Base-by-base conservation (phyloP, 116 monocot genomes). In the Zostera marina region DNA sequence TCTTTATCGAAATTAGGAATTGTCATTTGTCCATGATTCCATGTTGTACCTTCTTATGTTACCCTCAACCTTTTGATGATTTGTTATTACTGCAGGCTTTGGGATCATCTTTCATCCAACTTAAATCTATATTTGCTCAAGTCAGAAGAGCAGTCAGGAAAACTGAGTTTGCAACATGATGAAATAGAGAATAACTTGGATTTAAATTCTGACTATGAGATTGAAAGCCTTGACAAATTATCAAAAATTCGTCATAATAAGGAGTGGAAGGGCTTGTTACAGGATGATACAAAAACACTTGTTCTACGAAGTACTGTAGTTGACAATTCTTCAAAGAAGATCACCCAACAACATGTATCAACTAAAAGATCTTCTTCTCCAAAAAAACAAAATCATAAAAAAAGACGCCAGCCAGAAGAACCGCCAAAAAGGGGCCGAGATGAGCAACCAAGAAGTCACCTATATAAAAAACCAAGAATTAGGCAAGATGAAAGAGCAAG, bases 91-190 rank as follows among this genome's bases (percentile, higher is more conserved):
- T 81, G 46, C 81, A 93, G 93, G 88, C 58, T 93, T 24, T 93
- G 93, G 93, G 83, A 88, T 64, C 79, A 93, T 73, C 71, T 93
- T 52, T 83, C 84, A 66, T 68, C 80, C 55, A 77, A 79, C 56
- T 14, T 81, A 59, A 53, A 78, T 63, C 48, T 83, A 20, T 87
- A 92, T 79, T 52, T 63, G 49, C 54, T 70, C 17, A 55, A 70
- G 40, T 58, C 22, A 24, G 58, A 24, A 56, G 68, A 53, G 48
- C 32, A 63, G 42, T 61, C 58, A 46, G 61, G 53, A 53, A 73
- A 51, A 62, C 53, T 41, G 21, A 72, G 20, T 61, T 22, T 25
- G 8, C 58, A 66, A 52, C 11, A 21, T 10, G 70, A 69, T 21
- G 11, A 51, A 59, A 47, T 26, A 20, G 60, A 46, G 63, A 53